Evolutionary conservation across 139 green algal species (phyloP), one percentile per base, ranked within the genome.

Genomic region (Tetratostichococcus sp.): DNA sequence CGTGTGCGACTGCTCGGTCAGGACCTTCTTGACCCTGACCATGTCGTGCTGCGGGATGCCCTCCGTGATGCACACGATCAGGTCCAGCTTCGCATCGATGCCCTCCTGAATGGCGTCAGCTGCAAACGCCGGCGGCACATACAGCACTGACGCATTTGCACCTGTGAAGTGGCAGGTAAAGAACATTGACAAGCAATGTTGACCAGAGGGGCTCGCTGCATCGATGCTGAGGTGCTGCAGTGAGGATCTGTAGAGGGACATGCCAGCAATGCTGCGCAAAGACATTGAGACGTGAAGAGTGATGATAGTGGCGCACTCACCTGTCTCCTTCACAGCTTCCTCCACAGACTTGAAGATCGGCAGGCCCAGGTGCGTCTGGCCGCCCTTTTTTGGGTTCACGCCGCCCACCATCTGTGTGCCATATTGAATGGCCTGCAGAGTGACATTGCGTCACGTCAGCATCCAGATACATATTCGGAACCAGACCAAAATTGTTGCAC

Each of bases 61-160:
- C 81, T 99, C 96, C 16, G 96, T 99, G 84, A 99, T 98, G 89
- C 95, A 98, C 39, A 99, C 96, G 43, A 98, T 90, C 62, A 99
- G 87, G 65, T 97, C 90, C 35, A 99, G 76, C 86, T 98, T 95
- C 8, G 92, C 95, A 74, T 97, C 89, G 28, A 98, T 85, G 21
- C 89, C 91, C 74, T 99, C 96, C 73, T 98, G 75, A 72, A 99
- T 97, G 30, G 95, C 94, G 23, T 81, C 76, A n/a, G 96, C 95
- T 11, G 96, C 96, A 80, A 96, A 96, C 2, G 95, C 89, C 2
- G 96, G 94, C 4, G 96, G 96, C 35, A 99, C 95, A 73, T 98
- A 99, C 69, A 99, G 93, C 26, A 92, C 95, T 1, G 86, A 91
- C 30, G 96, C 96, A 73, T 91, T 91, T 81, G 81, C 89, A 58